Conservation (phyloP, 2,329 filamentous ascomycete species). For the Penicillium corylophilum region DNA sequence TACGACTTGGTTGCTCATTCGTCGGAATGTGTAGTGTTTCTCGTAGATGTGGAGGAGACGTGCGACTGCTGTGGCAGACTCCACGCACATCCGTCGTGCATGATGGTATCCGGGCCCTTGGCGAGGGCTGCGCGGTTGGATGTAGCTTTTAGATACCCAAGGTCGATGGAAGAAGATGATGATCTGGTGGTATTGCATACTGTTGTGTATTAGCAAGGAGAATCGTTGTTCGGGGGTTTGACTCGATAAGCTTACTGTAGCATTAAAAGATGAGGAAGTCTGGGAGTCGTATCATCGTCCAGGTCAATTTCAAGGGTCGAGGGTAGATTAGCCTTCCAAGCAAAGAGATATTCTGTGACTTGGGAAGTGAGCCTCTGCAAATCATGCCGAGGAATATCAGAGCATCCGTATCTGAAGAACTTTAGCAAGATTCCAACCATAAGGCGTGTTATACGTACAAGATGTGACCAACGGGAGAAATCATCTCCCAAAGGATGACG, state of each 20-base stretch:
- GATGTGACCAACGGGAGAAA: constrained; percentile 45
- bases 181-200: constrained; percentile 47
- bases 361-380: constrained; percentile 37
- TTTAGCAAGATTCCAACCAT: constrained; percentile 9
- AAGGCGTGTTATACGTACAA: constrained; percentile 27
- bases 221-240: too few relatives aligned
- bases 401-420: constrained; percentile 35
- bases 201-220: too few relatives aligned
- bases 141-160: constrained; percentile 45
- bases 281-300: constrained; percentile 32
- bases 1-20: constrained; percentile 47
- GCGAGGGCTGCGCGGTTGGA: constrained; percentile 41
- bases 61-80: constrained; percentile 43
- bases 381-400: constrained; percentile 38
- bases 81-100: constrained; percentile 45
- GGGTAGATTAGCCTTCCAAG: constrained; percentile 44
- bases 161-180: constrained; percentile 47
- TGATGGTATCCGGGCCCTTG: constrained; percentile 47
- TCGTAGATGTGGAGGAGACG: constrained; percentile 43
- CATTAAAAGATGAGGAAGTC: constrained; percentile 43
- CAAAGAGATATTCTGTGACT: constrained; percentile 39
- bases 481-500: constrained; percentile 45
- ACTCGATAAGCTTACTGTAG: constrained; percentile 38
- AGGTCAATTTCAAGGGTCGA: constrained; percentile 38
- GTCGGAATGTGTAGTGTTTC: constrained; percentile 42